phyloP scores from a whole-genome alignment of 495 filamentous ascomycete genomes.

The Entonaema liquescens region DNA sequence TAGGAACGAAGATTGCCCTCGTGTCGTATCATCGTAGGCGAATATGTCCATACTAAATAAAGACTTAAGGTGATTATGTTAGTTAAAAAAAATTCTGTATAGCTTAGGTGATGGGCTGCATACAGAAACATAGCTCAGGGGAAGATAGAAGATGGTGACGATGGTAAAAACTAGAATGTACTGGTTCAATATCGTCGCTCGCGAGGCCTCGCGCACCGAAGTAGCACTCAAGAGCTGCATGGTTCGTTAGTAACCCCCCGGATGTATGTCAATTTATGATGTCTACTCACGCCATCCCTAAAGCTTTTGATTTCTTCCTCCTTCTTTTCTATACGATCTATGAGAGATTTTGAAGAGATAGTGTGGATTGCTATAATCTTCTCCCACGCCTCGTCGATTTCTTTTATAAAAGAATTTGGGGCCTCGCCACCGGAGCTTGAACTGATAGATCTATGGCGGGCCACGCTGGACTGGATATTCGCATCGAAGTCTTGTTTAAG shows the following conservation, averaged over 20 bases:
- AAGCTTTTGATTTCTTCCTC: conserved; percentile 39
- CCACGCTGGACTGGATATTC: background rate
- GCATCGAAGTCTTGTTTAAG: conserved; percentile 32
- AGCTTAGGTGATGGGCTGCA: background rate
- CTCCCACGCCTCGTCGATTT: conserved; percentile 51
- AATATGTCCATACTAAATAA: conserved; percentile 38
- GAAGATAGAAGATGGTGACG: conserved; percentile 42
- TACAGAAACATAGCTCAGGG: conserved; percentile 29
- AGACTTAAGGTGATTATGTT: conserved; percentile 11
- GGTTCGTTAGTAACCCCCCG: conserved; percentile 1
- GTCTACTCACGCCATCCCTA: conserved; percentile 33
- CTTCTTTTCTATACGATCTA: conserved; percentile 38
- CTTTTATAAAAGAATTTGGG: conserved; percentile 35
- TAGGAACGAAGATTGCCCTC: conserved; percentile 25
- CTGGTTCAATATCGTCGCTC: conserved; percentile 64
- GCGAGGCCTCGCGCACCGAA: conserved; percentile 65
- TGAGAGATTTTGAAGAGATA: conserved; percentile 8
- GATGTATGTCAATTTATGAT: background rate
- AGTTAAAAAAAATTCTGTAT: background rate
- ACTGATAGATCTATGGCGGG: conserved; percentile 12
- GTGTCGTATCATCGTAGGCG: conserved; percentile 16
- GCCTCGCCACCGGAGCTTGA: conserved; percentile 13
- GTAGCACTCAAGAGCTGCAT: conserved; percentile 53
- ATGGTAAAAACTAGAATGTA: conserved; percentile 73
- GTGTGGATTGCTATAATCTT: conserved; percentile 34